A percentile compares a stretch with the other conserved stretches of the same genome.
Evolutionary conservation across 139 green algal species (phyloP).

Genomic region (Micromonas commoda): DNA sequence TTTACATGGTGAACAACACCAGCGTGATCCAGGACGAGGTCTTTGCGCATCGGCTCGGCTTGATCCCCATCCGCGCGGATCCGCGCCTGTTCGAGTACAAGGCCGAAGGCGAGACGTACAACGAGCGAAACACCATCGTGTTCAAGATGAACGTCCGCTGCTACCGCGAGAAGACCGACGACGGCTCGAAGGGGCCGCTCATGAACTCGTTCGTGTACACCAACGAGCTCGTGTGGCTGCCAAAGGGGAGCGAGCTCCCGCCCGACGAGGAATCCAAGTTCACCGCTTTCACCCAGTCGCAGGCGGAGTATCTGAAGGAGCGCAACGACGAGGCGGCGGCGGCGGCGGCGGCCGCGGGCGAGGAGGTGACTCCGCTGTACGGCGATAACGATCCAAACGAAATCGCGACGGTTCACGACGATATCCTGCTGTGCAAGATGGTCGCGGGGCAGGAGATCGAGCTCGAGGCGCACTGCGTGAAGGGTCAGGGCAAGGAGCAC

Average conservation of each 20-base stretch:
- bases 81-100: conserved; percentile 67
- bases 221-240: conserved; percentile 70
- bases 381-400: conserved; percentile 8
- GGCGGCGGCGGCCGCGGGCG: too few species aligned
- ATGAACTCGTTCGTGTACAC: conserved; percentile 49
- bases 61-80: conserved; percentile 80
- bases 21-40: conserved; percentile 76
- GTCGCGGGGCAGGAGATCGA: conserved; percentile 62
- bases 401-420: conserved; percentile 52
- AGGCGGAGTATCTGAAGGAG: conserved; percentile 19
- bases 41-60: conserved; percentile 81
- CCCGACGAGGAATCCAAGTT: conserved; percentile 37
- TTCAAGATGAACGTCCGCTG: conserved; percentile 59
- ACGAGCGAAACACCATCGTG: conserved; percentile 66
- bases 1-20: conserved; percentile 97
- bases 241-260: conserved; percentile 74
- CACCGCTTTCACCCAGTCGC: conserved; percentile 29
- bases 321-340: conserved; percentile 34
- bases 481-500: conserved; percentile 81
- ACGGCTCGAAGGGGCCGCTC: conserved; percentile 41
- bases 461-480: conserved; percentile 84
- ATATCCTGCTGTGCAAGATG: conserved; percentile 87
- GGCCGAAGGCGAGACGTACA: conserved; percentile 35
- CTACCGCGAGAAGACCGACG: conserved; percentile 29
- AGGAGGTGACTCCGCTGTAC: too few species aligned